Conservation (phyloP, 2,329 filamentous ascomycete species). For the Aspergillus sp. region DNA sequence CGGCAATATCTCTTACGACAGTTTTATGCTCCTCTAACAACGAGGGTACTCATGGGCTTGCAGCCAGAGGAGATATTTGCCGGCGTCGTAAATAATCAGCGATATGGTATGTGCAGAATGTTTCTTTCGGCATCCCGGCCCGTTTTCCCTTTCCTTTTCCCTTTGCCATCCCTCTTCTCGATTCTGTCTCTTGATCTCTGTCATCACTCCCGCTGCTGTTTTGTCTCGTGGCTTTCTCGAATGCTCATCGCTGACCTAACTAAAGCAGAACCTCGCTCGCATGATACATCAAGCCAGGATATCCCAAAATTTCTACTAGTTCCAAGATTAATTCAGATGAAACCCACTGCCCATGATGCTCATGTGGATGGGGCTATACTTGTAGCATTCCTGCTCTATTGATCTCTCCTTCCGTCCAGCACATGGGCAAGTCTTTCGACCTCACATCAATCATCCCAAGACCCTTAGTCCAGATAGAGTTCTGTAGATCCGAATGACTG, state of each 20-base stretch:
- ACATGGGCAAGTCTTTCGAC: neutral
- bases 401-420: neutral
- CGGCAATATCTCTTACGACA: slow-evolving; percentile 23
- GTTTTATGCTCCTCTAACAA: slow-evolving; percentile 8
- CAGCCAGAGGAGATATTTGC: slow-evolving; percentile 22
- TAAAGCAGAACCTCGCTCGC: neutral
- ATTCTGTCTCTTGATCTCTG: neutral
- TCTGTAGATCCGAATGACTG: neutral
- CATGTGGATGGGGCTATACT: neutral
- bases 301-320: slow-evolving; percentile 11
- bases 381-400: neutral
- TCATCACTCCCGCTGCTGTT: neutral
- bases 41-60: neutral
- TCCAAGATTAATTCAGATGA: neutral
- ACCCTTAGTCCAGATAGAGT: neutral
- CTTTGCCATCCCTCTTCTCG: too few species aligned
- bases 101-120: slow-evolving; percentile 28
- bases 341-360: slow-evolving; percentile 2
- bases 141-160: neutral
- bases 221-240: neutral
- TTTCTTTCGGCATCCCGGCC: neutral
- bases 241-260: neutral
- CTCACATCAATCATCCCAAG: neutral
- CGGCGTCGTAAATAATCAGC: slow-evolving; percentile 31
- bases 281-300: slow-evolving; percentile 9